Conservation (phyloP, 2,329 filamentous ascomycete genomes). For the Aspergillus hiratsukae region DNA sequence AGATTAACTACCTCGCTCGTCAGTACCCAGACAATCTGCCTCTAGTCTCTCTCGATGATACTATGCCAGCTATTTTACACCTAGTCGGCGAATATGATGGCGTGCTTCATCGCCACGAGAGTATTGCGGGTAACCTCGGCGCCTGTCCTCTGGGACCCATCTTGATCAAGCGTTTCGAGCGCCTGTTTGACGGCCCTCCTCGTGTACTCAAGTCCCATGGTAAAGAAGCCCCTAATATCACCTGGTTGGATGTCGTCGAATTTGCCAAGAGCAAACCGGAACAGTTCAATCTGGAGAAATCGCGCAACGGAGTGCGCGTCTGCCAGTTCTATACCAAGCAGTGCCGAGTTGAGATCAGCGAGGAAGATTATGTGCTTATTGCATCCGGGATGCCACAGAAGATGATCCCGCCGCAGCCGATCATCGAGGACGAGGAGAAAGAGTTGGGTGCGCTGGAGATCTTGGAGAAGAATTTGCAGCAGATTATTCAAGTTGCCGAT, state of each 20-base stretch:
- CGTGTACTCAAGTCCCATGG: slow-evolving; percentile 59
- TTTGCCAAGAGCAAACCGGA: slow-evolving; percentile 76
- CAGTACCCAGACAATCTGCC: slow-evolving; percentile 60
- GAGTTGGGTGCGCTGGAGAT: slow-evolving; percentile 82
- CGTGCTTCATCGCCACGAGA: slow-evolving; percentile 79
- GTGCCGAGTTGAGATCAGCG: slow-evolving; percentile 74
- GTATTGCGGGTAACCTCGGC: slow-evolving; percentile 77
- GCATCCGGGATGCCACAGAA: slow-evolving; percentile 77
- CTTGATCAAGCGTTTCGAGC: slow-evolving; percentile 78
- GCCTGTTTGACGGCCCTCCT: slow-evolving; percentile 78
- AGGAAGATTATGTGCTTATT: slow-evolving; percentile 83
- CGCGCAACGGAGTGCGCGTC: slow-evolving; percentile 63
- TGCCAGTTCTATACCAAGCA: slow-evolving; percentile 82
- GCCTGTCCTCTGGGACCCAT: slow-evolving; percentile 78
- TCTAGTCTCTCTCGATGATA: slow-evolving; percentile 61
- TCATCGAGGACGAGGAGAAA: slow-evolving; percentile 80
- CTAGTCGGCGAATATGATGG: slow-evolving; percentile 79
- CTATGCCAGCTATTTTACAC: slow-evolving; percentile 66
- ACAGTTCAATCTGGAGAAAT: slow-evolving; percentile 69
- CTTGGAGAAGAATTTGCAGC: slow-evolving; percentile 69
- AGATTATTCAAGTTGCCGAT: slow-evolving; percentile 76
- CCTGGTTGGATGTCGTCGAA: slow-evolving; percentile 81
- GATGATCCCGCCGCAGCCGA: slow-evolving; percentile 73
- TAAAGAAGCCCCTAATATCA: slow-evolving; percentile 59
- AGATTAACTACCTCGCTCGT: slow-evolving; percentile 65